Conservation (phyloP, 2,329 filamentous ascomycete species). For the Ambrosiella cleistominuta region DNA sequence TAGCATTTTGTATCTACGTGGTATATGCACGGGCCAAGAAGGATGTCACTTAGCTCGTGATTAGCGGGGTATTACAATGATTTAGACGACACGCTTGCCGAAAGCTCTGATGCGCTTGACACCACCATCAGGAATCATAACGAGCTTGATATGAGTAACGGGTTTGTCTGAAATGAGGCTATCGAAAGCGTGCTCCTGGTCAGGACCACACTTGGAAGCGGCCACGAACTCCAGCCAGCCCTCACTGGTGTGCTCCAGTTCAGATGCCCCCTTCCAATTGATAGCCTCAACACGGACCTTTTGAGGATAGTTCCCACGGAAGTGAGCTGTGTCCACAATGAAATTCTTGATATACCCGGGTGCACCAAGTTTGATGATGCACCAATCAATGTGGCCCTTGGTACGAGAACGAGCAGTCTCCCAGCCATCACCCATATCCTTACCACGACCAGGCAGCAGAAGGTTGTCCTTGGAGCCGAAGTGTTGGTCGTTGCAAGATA, state of each 20-base stretch:
- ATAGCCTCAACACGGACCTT: slow-evolving; percentile 51
- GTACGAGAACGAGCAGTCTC: slow-evolving; percentile 61
- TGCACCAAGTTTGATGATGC: slow-evolving; percentile 56
- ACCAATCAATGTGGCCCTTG: slow-evolving; percentile 61
- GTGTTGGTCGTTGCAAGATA: slow-evolving; percentile 66
- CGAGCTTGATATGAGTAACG: slow-evolving; percentile 74
- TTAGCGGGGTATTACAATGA: background rate
- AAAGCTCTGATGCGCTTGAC: slow-evolving; percentile 67
- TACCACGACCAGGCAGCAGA: slow-evolving; percentile 58
- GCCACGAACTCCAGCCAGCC: slow-evolving; percentile 50
- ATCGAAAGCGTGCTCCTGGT: slow-evolving; percentile 52
- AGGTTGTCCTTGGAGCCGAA: slow-evolving; percentile 70
- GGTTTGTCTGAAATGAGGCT: slow-evolving; percentile 36
- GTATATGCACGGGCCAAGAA: background rate
- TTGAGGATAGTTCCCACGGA: slow-evolving; percentile 69
- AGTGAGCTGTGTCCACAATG: slow-evolving; percentile 66
- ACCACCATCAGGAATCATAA: slow-evolving; percentile 84
- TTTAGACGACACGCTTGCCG: slow-evolving; percentile 19
- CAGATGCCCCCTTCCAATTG: slow-evolving; percentile 33
- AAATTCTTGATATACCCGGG: slow-evolving; percentile 47
- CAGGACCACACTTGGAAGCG: slow-evolving; percentile 52
- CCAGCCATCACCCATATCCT: slow-evolving; percentile 82
- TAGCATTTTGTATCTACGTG: background rate
- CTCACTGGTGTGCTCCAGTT: slow-evolving; percentile 37
- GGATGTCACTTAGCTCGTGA: background rate